A percentile compares a stretch with the other conserved stretches of the same genome.
Evolutionary conservation across 352 stramenopile species (phyloP).

Genomic region (Peronosclerospora sorghi): DNA sequence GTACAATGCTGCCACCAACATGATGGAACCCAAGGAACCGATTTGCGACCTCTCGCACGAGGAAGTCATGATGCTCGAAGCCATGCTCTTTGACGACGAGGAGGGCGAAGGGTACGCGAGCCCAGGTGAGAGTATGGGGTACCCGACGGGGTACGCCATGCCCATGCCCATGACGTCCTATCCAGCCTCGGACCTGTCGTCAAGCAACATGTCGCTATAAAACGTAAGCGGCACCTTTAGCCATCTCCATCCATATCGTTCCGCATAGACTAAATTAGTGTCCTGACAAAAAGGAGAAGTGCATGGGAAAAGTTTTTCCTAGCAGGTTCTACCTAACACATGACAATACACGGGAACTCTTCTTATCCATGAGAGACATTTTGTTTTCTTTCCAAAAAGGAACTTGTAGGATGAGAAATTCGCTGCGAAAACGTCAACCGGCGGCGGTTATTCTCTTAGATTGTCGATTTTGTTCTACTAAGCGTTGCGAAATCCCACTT

Average conservation of each 20-base stretch:
- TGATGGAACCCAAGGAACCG: slow-evolving; percentile 26
- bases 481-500: too few relatives aligned
- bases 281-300: slow-evolving; percentile 15
- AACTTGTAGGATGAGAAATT: too few relatives aligned
- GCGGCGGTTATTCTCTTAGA: too few relatives aligned
- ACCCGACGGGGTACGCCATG: slow-evolving; percentile 3
- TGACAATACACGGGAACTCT: slow-evolving; percentile 11
- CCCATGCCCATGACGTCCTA: slow-evolving; percentile 9
- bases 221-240: too few relatives aligned
- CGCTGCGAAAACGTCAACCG: too few relatives aligned
- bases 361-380: slow-evolving; percentile 13
- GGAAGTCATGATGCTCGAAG: slow-evolving; percentile 32
- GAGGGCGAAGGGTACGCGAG: slow-evolving; percentile 11
- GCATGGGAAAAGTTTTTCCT: slow-evolving; percentile 3
- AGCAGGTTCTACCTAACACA: slow-evolving; percentile 3
- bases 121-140: slow-evolving; percentile 5
- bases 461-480: too few relatives aligned
- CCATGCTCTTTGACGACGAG: slow-evolving; percentile 34
- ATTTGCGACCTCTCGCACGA: slow-evolving; percentile 33
- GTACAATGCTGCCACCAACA: slow-evolving; percentile 16
- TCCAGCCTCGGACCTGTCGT: slow-evolving; percentile 6
- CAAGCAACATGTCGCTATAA: slow-evolving; percentile 24
- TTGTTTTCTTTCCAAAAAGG: too few relatives aligned
- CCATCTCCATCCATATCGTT: slow-evolving; percentile 13
- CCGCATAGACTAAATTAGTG: slow-evolving; percentile 32